Evolutionary conservation across 305 asterid species (phyloP).

Genomic region (Fraxinus sp.): DNA sequence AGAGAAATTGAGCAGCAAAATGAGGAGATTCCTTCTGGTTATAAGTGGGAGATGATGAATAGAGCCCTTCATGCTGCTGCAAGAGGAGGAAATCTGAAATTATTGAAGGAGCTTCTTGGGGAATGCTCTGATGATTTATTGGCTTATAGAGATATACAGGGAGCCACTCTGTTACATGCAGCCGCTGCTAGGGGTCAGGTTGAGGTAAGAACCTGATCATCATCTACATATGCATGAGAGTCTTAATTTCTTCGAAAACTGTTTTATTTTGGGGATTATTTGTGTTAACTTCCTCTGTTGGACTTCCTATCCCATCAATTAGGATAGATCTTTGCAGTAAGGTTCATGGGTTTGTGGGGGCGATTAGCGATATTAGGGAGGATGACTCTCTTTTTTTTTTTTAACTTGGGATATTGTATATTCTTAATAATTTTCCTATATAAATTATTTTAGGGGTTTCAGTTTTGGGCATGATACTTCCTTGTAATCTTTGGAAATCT

Average conservation of each 20-base stretch:
- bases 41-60: slow-evolving; percentile 74
- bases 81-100: slow-evolving; percentile 75
- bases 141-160: slow-evolving; percentile 68
- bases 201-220: slow-evolving; percentile 48
- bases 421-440: not conserved
- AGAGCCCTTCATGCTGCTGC: slow-evolving; percentile 94
- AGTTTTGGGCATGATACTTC: not conserved
- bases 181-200: slow-evolving; percentile 92
- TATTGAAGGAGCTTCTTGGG: slow-evolving; percentile 69
- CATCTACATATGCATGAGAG: not conserved
- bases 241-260: not conserved
- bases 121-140: slow-evolving; percentile 55
- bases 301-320: not conserved
- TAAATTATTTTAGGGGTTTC: not conserved
- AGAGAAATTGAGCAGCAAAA: slow-evolving; percentile 37
- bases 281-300: not conserved
- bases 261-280: not conserved
- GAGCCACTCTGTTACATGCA: slow-evolving; percentile 76
- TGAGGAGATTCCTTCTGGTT: slow-evolving; percentile 66
- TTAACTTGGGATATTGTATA: not conserved
- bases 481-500: not conserved
- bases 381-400: not conserved
- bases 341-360: not conserved
- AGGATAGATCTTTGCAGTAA: not conserved
- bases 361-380: not conserved